A percentile compares a stretch with the other conserved stretches of the same genome.
These are phyloP conservation scores for Ceratocystis destructans DNA, from an alignment of 2,329 filamentous ascomycete species.

Conservation along the genomic window DNA sequence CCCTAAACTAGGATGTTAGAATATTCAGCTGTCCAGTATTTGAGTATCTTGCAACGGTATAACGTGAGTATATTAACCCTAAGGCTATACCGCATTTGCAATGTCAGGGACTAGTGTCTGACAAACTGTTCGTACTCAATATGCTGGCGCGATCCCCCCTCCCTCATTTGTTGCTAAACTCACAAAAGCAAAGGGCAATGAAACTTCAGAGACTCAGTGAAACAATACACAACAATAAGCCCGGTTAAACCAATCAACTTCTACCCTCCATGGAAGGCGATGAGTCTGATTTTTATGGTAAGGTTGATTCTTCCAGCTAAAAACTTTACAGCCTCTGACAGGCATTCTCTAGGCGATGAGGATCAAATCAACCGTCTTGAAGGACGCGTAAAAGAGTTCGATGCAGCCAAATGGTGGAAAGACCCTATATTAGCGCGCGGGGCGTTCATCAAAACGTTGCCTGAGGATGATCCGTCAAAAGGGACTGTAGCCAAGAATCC, in stretches of 20 bases:
- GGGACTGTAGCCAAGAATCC: constrained; percentile 13
- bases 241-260: neutral
- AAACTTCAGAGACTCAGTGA: too few species aligned
- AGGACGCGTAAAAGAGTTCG: constrained; percentile 37
- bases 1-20: too few species aligned
- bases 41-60: too few species aligned
- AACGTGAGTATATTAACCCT: too few species aligned
- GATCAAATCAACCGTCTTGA: constrained; percentile 35
- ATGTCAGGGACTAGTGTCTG: too few species aligned
- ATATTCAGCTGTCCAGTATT: too few species aligned
- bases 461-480: neutral
- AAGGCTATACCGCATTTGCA: too few species aligned
- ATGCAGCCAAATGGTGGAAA: constrained; percentile 38
- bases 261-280: constrained; percentile 15
- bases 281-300: constrained; percentile 23
- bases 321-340: neutral
- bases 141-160: too few species aligned
- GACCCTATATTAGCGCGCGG: constrained; percentile 21
- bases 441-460: constrained; percentile 11
- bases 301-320: neutral
- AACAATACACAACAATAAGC: too few species aligned
- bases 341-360: constrained; percentile 37
- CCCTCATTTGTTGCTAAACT: too few species aligned
- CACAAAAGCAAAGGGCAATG: too few species aligned
- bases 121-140: too few species aligned